Evolutionary conservation across 2,329 filamentous ascomycete genomes (phyloP), one percentile per base, ranked within the genome.

Genomic region (Endoconidiophora polonica): DNA sequence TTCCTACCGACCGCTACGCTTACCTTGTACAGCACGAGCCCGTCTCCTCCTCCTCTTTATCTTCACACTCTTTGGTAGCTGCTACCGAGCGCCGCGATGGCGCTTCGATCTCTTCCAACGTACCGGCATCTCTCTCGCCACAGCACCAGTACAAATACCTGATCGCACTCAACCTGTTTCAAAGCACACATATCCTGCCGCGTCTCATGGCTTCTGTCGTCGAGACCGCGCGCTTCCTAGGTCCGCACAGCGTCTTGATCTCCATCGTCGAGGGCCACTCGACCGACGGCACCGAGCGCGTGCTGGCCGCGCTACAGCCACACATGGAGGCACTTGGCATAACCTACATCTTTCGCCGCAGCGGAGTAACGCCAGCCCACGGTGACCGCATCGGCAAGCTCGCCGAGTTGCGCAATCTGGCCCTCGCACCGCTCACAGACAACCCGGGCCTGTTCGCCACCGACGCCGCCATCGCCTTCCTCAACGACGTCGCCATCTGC

Each of bases 261-360:
- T 76, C 72, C 1, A 68, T 77, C 20, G 65, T 77, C 10, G 74
- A 77, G 54, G 73, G 74, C 10, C 65, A 71, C 56, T 77, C 73
- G 0, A 56, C 65, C 18, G 74, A 78, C 52, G 73, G 72, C 4
- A 77, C 74, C 0, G 64, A 58, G 33, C 70, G 74, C 33, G 62
- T 77, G 5, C 63, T 79, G 1, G 50, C 60, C 1, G 60, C 62
- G 0, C 57, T 78, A 5, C 58, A 58, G 1, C 56, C 61, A 1
- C 60, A 63, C 2, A 57, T 79, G 0, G 57, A 66, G 10, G 56
- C 55, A 0, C 43, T 69, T 0, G 66, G 65, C 2, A 54, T 63
- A 1, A 52, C 55, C 0, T 77, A 73, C 56, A 62, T 65, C 52
- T 65, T 72, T 47, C 58, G 59, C 3, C 58, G 62, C 2, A 72